Conservation (phyloP, 2,329 filamentous ascomycete species). For the Beauveria asiatica region DNA sequence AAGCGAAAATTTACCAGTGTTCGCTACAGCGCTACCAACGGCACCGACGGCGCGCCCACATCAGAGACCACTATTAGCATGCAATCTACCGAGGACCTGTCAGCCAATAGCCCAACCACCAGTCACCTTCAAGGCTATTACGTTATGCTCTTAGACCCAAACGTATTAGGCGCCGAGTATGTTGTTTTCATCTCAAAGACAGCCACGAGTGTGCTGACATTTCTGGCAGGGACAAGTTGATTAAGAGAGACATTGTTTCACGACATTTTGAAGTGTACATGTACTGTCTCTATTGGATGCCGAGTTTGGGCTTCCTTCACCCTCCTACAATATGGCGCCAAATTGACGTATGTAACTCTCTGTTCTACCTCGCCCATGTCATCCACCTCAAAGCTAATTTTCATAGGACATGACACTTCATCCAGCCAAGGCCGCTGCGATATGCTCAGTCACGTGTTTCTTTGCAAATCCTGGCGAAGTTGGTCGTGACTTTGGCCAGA, state of each 20-base stretch:
- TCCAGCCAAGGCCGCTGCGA: constrained; percentile 27
- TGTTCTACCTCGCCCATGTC: background rate
- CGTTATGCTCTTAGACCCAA: constrained; percentile 18
- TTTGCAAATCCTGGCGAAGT: constrained; percentile 26
- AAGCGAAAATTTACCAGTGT: constrained; percentile 31
- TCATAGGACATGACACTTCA: constrained; percentile 25
- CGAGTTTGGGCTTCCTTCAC: constrained; percentile 31
- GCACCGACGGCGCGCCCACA: background rate
- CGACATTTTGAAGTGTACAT: constrained; percentile 32
- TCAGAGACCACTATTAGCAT: background rate
- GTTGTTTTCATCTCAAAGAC: constrained; percentile 2
- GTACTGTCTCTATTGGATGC: constrained; percentile 28
- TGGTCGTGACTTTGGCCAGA: constrained; percentile 27
- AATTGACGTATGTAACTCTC: constrained; percentile 22
- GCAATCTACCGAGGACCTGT: constrained; percentile 3
- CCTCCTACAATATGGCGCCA: constrained; percentile 25
- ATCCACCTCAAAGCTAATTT: background rate
- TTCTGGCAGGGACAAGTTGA: constrained; percentile 23
- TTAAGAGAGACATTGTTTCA: constrained; percentile 26
- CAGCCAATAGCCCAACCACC: constrained; percentile 14
- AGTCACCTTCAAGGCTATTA: constrained; percentile 13
- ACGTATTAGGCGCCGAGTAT: constrained; percentile 22
- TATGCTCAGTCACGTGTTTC: constrained; percentile 29
- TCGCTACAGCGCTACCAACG: constrained; percentile 16
- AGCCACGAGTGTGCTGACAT: background rate